phyloP scores from a whole-genome alignment of 2,329 filamentous ascomycete genomes.

The Aspergillus versicolor region DNA sequence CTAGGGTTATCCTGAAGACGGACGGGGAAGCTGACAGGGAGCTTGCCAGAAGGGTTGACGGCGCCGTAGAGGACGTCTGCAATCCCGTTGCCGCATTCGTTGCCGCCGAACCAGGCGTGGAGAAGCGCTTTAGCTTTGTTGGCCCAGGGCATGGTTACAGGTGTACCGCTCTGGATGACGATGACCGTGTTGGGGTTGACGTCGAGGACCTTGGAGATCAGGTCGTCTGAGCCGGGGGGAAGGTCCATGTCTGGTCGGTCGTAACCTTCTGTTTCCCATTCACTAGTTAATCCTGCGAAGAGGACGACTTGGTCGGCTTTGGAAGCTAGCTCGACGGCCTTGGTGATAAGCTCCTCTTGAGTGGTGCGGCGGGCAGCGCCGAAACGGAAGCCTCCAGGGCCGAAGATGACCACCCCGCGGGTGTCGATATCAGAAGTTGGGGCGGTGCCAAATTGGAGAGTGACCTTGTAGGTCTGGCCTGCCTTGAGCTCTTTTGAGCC shows the following conservation, averaged over 20 bases:
- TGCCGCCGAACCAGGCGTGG: conserved; percentile 85
- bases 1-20: conserved; percentile 69
- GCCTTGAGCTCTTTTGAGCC: conserved; percentile 59
- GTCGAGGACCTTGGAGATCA: conserved; percentile 63
- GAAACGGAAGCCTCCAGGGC: conserved; percentile 61
- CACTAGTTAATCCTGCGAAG: conserved; percentile 73
- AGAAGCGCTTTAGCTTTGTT: conserved; percentile 57
- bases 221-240: conserved; percentile 54
- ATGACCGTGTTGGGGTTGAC: conserved; percentile 70
- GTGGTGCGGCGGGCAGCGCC: conserved; percentile 61
- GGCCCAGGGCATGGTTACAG: conserved; percentile 54
- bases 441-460: conserved; percentile 61
- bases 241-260: conserved; percentile 60
- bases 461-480: conserved; percentile 58
- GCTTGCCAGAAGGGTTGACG: conserved; percentile 71
- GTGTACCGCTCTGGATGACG: conserved; percentile 75
- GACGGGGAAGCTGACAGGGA: conserved; percentile 71
- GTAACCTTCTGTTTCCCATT: conserved; percentile 78
- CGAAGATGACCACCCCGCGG: conserved; percentile 50
- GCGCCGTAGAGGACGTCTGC: conserved; percentile 75
- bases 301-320: conserved; percentile 75
- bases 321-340: conserved; percentile 67
- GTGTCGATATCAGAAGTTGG: conserved; percentile 58
- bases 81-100: conserved; percentile 79
- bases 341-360: conserved; percentile 59